These are phyloP conservation scores for Gypsophila paniculata DNA, from an alignment of 179 eudicot species.

Conservation along the genomic window DNA sequence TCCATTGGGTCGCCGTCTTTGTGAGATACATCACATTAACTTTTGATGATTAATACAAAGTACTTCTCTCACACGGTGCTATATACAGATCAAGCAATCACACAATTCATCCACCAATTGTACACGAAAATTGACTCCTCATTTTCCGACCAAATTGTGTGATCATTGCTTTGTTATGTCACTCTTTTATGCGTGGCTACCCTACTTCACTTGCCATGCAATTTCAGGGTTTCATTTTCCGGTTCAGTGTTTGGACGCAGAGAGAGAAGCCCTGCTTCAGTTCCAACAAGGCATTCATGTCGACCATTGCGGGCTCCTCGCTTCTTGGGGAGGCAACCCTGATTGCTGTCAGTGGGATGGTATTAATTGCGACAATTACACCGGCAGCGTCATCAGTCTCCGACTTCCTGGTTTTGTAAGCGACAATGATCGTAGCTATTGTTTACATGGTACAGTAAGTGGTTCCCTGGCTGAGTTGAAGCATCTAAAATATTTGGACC, in stretches of 20 bases:
- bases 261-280: conserved; percentile 17
- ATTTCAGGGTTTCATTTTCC: too few relatives aligned
- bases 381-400: conserved; percentile 19
- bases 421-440: background rate
- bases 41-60: too few relatives aligned
- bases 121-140: too few relatives aligned
- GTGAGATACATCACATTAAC: too few relatives aligned
- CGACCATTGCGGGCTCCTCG: conserved; percentile 17
- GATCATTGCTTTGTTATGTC: too few relatives aligned
- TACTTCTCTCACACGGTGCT: too few relatives aligned
- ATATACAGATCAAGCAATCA: too few relatives aligned
- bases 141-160: too few relatives aligned
- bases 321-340: conserved; percentile 20
- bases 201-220: too few relatives aligned
- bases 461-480: conserved; percentile 26
- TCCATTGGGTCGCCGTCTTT: too few relatives aligned
- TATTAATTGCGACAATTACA: conserved; percentile 19
- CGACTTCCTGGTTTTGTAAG: background rate
- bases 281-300: conserved; percentile 7
- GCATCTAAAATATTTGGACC: conserved; percentile 24
- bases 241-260: background rate
- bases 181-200: too few relatives aligned
- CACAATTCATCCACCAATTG: too few relatives aligned
- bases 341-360: conserved; percentile 28
- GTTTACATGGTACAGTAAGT: conserved; percentile 28